Conservation (phyloP, 768 basidiomycete species). For the Coprinopsis strossmayeri region DNA sequence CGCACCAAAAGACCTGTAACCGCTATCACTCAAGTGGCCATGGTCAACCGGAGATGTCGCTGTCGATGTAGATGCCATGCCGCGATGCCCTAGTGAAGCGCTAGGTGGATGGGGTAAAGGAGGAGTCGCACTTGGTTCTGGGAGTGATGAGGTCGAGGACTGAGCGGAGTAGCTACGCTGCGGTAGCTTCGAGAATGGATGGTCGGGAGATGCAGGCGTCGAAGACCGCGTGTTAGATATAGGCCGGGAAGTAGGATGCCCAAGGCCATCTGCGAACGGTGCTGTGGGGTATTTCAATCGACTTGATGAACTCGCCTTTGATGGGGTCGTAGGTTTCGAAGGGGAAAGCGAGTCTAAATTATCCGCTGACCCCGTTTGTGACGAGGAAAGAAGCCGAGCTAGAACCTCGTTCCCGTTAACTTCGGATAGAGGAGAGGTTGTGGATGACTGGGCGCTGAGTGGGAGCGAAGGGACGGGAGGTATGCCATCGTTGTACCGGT, state of each 20-base stretch:
- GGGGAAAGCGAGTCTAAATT: background rate
- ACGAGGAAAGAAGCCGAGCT: background rate
- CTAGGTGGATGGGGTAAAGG: background rate
- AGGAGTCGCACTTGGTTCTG: background rate
- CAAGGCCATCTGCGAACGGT: constrained; percentile 2
- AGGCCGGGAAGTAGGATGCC: background rate
- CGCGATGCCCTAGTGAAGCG: background rate
- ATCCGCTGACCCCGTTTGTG: background rate
- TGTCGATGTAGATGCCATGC: background rate
- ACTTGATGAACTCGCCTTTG: background rate
- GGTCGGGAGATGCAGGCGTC: constrained; percentile 6
- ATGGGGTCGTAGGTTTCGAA: background rate
- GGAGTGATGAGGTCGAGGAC: constrained; percentile 4
- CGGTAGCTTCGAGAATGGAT: background rate
- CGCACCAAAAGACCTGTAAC: too few species aligned
- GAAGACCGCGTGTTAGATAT: constrained; percentile 5
- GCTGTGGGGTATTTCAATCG: constrained; percentile 4
- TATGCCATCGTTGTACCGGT: constrained; percentile 3
- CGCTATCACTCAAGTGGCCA: constrained; percentile 7
- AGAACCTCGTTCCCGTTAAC: too few species aligned
- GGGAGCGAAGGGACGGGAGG: background rate
- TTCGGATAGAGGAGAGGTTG: too few species aligned
- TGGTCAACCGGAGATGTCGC: constrained; percentile 4
- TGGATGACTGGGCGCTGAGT: background rate
- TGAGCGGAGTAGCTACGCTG: constrained; percentile 1